phyloP scores from a whole-genome alignment of 306 rosid species.

The Castanopsis chinensis region DNA sequence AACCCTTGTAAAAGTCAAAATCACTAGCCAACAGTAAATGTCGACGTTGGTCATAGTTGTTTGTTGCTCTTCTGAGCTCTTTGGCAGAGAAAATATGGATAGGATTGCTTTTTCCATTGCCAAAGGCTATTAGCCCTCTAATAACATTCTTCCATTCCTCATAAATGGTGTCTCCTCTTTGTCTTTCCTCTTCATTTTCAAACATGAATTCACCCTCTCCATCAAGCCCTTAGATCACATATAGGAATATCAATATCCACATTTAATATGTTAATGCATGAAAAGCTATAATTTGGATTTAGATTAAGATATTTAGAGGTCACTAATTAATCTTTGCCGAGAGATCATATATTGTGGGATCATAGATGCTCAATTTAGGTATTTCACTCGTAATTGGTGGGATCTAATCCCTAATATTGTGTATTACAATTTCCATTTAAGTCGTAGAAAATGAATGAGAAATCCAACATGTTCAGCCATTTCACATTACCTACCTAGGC shows the following conservation, averaged over 20 bases:
- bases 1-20: neutral
- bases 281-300: neutral
- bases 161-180: neutral
- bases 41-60: neutral
- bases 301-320: neutral
- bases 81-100: neutral
- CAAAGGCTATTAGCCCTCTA: neutral
- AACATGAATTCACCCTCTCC: neutral
- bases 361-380: neutral
- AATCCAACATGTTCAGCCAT: no score
- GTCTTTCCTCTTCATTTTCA: neutral
- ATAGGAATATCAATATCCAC: neutral
- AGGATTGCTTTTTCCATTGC: neutral
- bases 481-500: neutral
- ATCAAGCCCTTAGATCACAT: neutral
- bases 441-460: no score
- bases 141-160: neutral
- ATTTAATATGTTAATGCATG: neutral
- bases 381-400: no score
- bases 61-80: neutral
- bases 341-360: no score
- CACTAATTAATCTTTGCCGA: no score
- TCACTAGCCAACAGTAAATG: neutral
- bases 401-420: no score
- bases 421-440: no score